Conservation (phyloP, 768 basidiomycete genomes). For the Termitomyces titanicus region DNA sequence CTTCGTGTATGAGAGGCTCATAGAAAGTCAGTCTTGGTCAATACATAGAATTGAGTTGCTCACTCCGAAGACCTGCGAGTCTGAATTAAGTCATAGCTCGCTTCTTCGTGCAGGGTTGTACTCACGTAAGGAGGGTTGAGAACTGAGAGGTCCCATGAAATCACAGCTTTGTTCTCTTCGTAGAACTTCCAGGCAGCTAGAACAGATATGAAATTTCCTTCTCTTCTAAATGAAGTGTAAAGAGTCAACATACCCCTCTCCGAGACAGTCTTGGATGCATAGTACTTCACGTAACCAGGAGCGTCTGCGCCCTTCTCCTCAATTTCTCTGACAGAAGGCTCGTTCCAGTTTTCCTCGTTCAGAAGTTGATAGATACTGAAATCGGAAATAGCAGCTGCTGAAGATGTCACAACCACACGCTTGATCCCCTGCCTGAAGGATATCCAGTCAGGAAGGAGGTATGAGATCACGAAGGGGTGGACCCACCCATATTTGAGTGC, state of each 20-base stretch:
- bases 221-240: background rate
- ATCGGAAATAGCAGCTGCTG: slow-evolving; percentile 43
- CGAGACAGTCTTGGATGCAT: slow-evolving; percentile 54
- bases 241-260: slow-evolving; percentile 38
- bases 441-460: background rate
- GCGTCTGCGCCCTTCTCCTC: slow-evolving; percentile 47
- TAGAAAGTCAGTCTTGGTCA: background rate
- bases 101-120: background rate
- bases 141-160: slow-evolving; percentile 47
- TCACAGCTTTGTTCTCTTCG: slow-evolving; percentile 30
- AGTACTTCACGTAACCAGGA: slow-evolving; percentile 8
- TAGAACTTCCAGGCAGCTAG: slow-evolving; percentile 40
- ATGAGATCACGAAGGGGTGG: too few relatives aligned
- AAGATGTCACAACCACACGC: slow-evolving; percentile 62
- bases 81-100: background rate
- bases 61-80: slow-evolving; percentile 27
- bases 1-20: slow-evolving; percentile 35
- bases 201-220: background rate
- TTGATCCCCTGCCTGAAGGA: slow-evolving; percentile 30
- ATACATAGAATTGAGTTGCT: background rate
- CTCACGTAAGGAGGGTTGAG: slow-evolving; percentile 50
- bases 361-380: slow-evolving; percentile 24
- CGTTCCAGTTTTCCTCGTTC: slow-evolving; percentile 59
- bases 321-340: slow-evolving; percentile 41
- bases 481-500: slow-evolving; percentile 49